Percentiles rank a stretch among this genome's conserved stretches.
Evolutionary conservation across 345 rosid species (phyloP).

Genomic region (Rhodamnia argentea): DNA sequence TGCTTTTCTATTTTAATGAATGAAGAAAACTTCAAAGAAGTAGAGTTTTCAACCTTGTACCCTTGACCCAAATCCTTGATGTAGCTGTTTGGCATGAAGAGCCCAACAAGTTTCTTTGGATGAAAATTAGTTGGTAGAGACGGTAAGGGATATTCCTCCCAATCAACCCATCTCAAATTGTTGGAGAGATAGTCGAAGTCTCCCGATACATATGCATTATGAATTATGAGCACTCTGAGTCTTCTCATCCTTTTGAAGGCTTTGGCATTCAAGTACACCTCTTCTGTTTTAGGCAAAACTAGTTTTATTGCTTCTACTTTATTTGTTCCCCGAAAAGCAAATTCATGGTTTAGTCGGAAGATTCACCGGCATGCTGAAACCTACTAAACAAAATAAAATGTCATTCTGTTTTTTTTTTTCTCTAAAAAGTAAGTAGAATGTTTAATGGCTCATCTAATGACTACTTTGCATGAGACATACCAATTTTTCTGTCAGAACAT

Average conservation of each 20-base stretch:
- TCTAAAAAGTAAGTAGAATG: not conserved
- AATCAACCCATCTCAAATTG: slow-evolving; percentile 10
- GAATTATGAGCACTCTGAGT: slow-evolving; percentile 17
- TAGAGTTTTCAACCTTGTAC: not conserved
- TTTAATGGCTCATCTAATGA: not conserved
- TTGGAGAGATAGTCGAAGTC: slow-evolving; percentile 9
- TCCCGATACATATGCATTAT: slow-evolving; percentile 12
- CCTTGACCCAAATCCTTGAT: slow-evolving; percentile 9
- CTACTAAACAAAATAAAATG: not conserved
- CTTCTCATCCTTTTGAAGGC: slow-evolving; percentile 14
- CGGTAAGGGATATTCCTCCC: slow-evolving; percentile 9
- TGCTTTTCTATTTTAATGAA: too few species aligned
- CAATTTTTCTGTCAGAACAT: slow-evolving; percentile 8
- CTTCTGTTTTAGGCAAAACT: slow-evolving; percentile 1
- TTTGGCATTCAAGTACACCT: slow-evolving; percentile 6
- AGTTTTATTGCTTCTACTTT: slow-evolving; percentile 14
- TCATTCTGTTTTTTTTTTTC: not conserved
- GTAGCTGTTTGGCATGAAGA: slow-evolving; percentile 8
- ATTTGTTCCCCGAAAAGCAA: slow-evolving; percentile 14
- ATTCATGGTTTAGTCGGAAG: not conserved
- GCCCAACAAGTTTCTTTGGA: slow-evolving; percentile 8
- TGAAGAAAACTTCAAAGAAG: not conserved
- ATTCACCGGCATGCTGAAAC: not conserved
- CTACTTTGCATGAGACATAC: not conserved
- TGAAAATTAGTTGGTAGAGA: slow-evolving; percentile 11